phyloP scores from a whole-genome alignment of 805 yeast species.

The Nakazawaea wyomingensis region DNA sequence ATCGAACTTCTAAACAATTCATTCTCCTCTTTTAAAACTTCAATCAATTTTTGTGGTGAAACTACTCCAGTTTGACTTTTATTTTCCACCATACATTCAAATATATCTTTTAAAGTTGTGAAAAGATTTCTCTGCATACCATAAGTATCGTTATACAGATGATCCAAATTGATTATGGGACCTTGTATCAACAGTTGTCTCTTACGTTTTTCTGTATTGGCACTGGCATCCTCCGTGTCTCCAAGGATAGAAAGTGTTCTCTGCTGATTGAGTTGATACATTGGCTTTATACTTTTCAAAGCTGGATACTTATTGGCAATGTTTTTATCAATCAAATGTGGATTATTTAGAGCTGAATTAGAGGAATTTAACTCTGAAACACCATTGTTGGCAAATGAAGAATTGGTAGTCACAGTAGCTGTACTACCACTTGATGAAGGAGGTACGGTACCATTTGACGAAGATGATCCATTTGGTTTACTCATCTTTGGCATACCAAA shows the following conservation, averaged over 20 bases:
- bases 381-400: slow-evolving; percentile 3
- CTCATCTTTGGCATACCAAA: slow-evolving; percentile 13
- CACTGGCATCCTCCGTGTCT: slow-evolving; percentile 32
- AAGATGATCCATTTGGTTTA: slow-evolving; percentile 1
- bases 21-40: slow-evolving; percentile 74
- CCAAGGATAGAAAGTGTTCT: slow-evolving; percentile 42
- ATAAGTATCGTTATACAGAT: slow-evolving; percentile 49
- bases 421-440: slow-evolving; percentile 3
- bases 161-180: slow-evolving; percentile 80
- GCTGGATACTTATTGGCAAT: slow-evolving; percentile 24
- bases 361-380: slow-evolving; percentile 12
- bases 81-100: slow-evolving; percentile 77
- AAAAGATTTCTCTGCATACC: slow-evolving; percentile 45
- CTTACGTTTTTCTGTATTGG: slow-evolving; percentile 68
- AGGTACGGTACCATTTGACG: background rate
- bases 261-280: slow-evolving; percentile 35
- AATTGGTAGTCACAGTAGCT: slow-evolving; percentile 8
- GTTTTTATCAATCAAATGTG: slow-evolving; percentile 11
- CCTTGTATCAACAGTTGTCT: slow-evolving; percentile 73
- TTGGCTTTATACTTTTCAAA: slow-evolving; percentile 29
- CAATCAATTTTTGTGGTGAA: slow-evolving; percentile 71
- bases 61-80: slow-evolving; percentile 71
- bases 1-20: slow-evolving; percentile 80
- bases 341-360: slow-evolving; percentile 12
- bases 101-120: slow-evolving; percentile 75